phyloP scores from a whole-genome alignment of 2,329 filamentous ascomycete genomes.

The Aspergillus felis region DNA sequence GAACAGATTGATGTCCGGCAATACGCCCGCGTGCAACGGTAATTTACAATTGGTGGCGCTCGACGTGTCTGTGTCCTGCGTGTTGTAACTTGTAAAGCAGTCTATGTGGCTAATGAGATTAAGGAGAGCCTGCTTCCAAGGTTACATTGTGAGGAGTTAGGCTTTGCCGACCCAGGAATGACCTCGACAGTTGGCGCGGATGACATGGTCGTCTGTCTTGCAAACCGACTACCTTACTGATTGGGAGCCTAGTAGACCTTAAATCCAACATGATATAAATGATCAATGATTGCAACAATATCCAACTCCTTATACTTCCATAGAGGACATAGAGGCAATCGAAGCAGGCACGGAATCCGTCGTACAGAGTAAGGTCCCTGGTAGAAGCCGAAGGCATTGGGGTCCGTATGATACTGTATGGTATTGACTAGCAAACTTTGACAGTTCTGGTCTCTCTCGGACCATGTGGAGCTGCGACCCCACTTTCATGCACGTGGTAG shows the following conservation, averaged over 20 bases:
- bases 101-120: neutral
- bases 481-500: conserved; percentile 8
- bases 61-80: neutral
- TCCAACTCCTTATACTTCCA: neutral
- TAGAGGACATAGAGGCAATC: no score
- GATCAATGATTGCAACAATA: no score
- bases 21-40: neutral
- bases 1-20: neutral
- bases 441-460: neutral
- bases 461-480: neutral
- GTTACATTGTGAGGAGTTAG: neutral
- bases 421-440: neutral
- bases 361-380: neutral
- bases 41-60: neutral
- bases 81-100: neutral
- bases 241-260: no score
- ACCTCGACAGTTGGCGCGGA: neutral
- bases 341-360: neutral
- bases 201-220: neutral
- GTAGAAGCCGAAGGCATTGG: no score
- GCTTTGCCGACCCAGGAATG: neutral
- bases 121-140: neutral
- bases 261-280: neutral
- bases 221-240: no score
- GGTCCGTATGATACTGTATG: neutral